Evolutionary conservation across 179 eudicot species (phyloP).

Genomic region (Beta corolliflora): DNA sequence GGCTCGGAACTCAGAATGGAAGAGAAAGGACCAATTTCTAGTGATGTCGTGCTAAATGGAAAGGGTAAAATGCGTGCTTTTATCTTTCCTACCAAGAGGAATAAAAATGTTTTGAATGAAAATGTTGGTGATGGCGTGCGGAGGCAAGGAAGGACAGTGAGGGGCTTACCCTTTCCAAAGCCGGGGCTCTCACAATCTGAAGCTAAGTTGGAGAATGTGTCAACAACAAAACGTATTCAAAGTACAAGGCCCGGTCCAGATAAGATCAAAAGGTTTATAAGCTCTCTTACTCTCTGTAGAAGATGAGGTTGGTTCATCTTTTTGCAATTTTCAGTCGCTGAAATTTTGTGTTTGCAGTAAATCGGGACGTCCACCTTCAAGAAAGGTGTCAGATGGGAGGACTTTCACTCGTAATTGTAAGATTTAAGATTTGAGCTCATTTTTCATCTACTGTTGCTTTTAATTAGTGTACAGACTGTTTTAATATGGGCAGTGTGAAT

Average conservation of each 20-base stretch:
- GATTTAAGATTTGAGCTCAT: slow-evolving; percentile 28
- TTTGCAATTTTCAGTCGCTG: slow-evolving; percentile 9
- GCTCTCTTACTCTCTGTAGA: slow-evolving; percentile 13
- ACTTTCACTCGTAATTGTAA: slow-evolving; percentile 57
- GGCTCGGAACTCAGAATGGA: slow-evolving; percentile 48
- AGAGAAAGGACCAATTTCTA: slow-evolving; percentile 48
- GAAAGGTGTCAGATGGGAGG: slow-evolving; percentile 74
- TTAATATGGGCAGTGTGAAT: background rate
- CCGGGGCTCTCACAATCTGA: slow-evolving; percentile 43
- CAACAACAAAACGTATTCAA: slow-evolving; percentile 53
- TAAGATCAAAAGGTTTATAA: slow-evolving; percentile 68
- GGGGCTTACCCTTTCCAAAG: slow-evolving; percentile 58
- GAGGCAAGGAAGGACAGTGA: slow-evolving; percentile 68
- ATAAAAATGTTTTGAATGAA: slow-evolving; percentile 42
- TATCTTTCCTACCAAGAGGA: slow-evolving; percentile 59
- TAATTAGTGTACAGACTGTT: background rate
- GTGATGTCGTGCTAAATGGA: slow-evolving; percentile 37
- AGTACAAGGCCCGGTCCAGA: slow-evolving; percentile 56
- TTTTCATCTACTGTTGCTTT: background rate
- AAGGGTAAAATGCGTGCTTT: slow-evolving; percentile 44
- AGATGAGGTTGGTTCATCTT: slow-evolving; percentile 4
- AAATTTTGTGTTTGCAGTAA: slow-evolving; percentile 51
- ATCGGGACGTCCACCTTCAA: slow-evolving; percentile 70
- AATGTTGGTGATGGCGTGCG: slow-evolving; percentile 57
- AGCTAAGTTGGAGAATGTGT: slow-evolving; percentile 54